Base-by-base conservation (phyloP, 108 stramenopile genomes). In the Parietichytrium sp. region DNA sequence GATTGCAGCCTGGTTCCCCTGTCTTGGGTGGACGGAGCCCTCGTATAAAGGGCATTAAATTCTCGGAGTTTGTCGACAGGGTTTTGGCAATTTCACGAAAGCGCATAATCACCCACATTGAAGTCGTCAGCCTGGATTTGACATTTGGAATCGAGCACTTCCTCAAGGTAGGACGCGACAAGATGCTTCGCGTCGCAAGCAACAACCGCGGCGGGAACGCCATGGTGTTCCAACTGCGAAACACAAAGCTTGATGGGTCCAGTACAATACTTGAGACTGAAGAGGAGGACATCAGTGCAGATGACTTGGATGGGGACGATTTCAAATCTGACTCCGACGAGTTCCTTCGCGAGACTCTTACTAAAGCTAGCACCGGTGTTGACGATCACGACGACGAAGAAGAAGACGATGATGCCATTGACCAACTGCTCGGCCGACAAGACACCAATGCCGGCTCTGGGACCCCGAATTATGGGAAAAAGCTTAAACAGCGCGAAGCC, bases 211-310 rank as follows among this genome's bases (percentile, higher is more conserved):
- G 61, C 42, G 61, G 61, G 6, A 72, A 72, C 42, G 61, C 61
- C 12, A 72, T 72, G 61, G 61, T 72, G 1, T 72, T 72, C 42
- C 61, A 72, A 25, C 36, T 72, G 61, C 36, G 45, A 42, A n/a
- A n/a, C n/a, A n/a, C n/a, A n/a, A n/a, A n/a, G n/a, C n/a, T n/a
- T n/a, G n/a, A n/a, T n/a, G n/a, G n/a, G n/a, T n/a, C n/a, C n/a
- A n/a, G n/a, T n/a, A n/a, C n/a, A n/a, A n/a, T n/a, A n/a, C n/a
- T n/a, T n/a, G n/a, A n/a, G n/a, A n/a, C n/a, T n/a, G n/a, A n/a
- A n/a, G n/a, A n/a, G 16, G 49, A 16, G 49, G 18, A n/a, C 49
- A 16, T 16, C 49, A n/a, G 18, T 50, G 18, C 18, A 18, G 49
- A 50, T 50, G 49, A 26, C 54, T 12, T 26, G 27, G 15, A 55